A percentile compares a stretch with the other conserved stretches of the same genome.
These are phyloP conservation scores for Malassezia arunalokei DNA, from an alignment of 1,284 basidiomycete genomes.

Conservation along the genomic window DNA sequence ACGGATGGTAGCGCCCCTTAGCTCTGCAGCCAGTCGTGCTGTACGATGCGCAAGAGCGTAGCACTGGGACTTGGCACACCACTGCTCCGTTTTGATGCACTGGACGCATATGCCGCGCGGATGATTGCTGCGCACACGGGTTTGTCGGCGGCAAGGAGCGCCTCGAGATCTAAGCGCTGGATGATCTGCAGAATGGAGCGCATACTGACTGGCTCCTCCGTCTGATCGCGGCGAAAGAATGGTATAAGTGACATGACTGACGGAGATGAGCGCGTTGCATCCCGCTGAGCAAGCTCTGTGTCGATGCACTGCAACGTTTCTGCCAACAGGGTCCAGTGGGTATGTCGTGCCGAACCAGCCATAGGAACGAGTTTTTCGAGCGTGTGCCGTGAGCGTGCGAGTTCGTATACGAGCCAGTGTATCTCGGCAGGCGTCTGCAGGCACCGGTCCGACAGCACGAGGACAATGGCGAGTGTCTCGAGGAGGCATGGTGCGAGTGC, in stretches of 20 bases:
- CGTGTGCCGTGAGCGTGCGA: conserved; percentile 19
- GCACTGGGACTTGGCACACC: conserved; percentile 8
- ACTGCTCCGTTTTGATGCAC: background rate
- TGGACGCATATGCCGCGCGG: background rate
- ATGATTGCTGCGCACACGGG: conserved; percentile 6
- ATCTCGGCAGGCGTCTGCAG: conserved; percentile 24
- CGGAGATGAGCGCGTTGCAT: background rate
- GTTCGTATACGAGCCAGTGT: conserved; percentile 30
- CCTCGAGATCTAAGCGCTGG: conserved; percentile 22
- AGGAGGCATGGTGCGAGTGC: conserved; percentile 23
- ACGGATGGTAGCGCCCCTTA: background rate
- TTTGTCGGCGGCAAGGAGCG: conserved; percentile 17
- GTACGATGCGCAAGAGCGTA: conserved; percentile 5
- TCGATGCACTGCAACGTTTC: conserved; percentile 24
- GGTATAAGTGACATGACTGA: background rate
- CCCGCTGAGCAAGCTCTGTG: conserved; percentile 17
- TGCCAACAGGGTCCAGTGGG: conserved; percentile 20
- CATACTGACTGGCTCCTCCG: conserved; percentile 19
- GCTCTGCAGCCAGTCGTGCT: conserved; percentile 1
- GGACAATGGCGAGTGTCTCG: conserved; percentile 21
- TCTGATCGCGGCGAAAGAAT: conserved; percentile 9
- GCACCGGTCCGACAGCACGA: conserved; percentile 25
- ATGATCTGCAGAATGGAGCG: conserved; percentile 21
- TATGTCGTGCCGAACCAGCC: conserved; percentile 14
- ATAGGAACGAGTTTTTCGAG: conserved; percentile 16